Evolutionary conservation across 208 protist genomes (phyloP).

Genomic region (Leishmania turanica): DNA sequence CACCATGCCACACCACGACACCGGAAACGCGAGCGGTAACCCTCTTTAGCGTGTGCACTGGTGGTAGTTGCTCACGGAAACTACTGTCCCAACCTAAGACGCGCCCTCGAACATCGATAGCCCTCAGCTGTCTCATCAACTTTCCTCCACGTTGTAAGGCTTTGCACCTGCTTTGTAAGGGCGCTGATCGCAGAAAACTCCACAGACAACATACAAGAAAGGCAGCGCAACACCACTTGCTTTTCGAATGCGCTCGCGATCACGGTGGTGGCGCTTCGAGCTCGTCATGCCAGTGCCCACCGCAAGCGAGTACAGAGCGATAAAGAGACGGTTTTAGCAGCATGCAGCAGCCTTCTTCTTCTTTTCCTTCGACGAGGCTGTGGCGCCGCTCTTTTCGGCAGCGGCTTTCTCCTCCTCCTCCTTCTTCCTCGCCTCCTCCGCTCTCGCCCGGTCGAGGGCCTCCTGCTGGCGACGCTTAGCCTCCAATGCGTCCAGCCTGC

Average conservation of each 20-base stretch:
- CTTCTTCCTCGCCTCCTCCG: slow-evolving; percentile 20
- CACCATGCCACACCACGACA: not conserved
- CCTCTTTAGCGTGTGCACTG: not conserved
- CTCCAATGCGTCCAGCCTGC: slow-evolving; percentile 44
- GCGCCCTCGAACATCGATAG: not conserved
- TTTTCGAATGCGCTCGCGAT: not conserved
- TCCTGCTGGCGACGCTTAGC: slow-evolving; percentile 35
- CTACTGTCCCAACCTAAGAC: not conserved
- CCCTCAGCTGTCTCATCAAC: not conserved
- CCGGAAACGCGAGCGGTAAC: not conserved
- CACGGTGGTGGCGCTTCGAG: not conserved
- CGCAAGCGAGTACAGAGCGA: not conserved
- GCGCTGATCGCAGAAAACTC: not conserved
- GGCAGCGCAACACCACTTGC: not conserved
- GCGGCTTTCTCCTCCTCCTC: slow-evolving; percentile 9
- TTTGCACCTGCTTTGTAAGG: not conserved
- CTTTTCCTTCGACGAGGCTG: slow-evolving; percentile 13
- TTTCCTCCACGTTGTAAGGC: not conserved
- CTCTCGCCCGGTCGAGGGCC: slow-evolving; percentile 2
- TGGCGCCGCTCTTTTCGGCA: not conserved
- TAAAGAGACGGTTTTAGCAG: slow-evolving; percentile 26
- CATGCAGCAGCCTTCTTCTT: slow-evolving; percentile 62
- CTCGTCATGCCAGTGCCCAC: not conserved
- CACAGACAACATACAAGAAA: slow-evolving; percentile 19
- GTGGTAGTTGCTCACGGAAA: not conserved